Evolutionary conservation across 768 basidiomycete species (phyloP).

Genomic region (Lenzites betulinus): DNA sequence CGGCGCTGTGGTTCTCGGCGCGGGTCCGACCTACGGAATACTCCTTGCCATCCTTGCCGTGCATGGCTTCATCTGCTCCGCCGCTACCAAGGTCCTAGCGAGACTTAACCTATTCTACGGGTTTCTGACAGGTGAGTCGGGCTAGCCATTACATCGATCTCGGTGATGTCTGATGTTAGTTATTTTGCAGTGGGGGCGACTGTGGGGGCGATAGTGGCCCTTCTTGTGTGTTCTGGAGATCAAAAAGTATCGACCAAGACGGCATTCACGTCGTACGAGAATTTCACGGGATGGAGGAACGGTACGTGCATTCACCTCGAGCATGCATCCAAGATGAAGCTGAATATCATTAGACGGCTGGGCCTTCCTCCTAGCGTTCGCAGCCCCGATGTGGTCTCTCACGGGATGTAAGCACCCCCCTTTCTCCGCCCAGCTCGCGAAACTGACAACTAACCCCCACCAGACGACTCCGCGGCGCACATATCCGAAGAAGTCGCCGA

Average conservation of each 20-base stretch:
- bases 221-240: conserved; percentile 57
- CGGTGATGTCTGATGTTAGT: neutral
- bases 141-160: too few species aligned
- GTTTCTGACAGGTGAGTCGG: conserved; percentile 52
- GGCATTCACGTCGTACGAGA: conserved; percentile 70
- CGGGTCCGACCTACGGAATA: conserved; percentile 68
- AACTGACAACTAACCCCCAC: too few species aligned
- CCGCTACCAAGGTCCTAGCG: conserved; percentile 66
- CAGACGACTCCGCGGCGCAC: conserved; percentile 77
- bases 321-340: too few species aligned
- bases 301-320: conserved; percentile 39
- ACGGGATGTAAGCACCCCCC: conserved; percentile 59
- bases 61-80: conserved; percentile 72
- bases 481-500: conserved; percentile 73
- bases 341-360: conserved; percentile 62
- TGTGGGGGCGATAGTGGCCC: conserved; percentile 59
- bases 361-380: conserved; percentile 73
- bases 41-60: conserved; percentile 59
- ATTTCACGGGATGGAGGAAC: conserved; percentile 66
- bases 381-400: conserved; percentile 77
- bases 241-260: conserved; percentile 61
- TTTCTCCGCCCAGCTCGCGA: neutral
- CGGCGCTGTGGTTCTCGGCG: conserved; percentile 48
- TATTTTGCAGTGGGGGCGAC: conserved; percentile 55
- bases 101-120: conserved; percentile 70